Percentiles rank a stretch among this genome's conserved stretches.
Evolutionary conservation across 768 basidiomycete species (phyloP).

Genomic region (Collybia sordida): DNA sequence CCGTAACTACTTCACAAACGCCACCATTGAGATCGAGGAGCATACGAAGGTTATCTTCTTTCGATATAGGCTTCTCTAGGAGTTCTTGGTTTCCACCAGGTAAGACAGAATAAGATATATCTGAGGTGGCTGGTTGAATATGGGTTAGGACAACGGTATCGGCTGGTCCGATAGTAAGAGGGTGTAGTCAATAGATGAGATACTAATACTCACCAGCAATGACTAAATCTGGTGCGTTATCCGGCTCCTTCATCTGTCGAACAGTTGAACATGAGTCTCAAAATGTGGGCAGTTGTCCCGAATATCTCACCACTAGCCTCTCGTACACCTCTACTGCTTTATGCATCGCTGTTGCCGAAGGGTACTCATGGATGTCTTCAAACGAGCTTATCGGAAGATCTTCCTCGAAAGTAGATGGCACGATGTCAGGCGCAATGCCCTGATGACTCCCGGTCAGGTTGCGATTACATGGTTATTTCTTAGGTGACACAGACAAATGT

Average conservation of each 20-base stretch:
- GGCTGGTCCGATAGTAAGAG: slow-evolving; percentile 44
- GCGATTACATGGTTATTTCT: too few species aligned
- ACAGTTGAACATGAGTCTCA: background rate
- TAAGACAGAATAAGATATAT: slow-evolving; percentile 52
- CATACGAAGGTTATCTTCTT: slow-evolving; percentile 85
- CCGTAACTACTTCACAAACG: slow-evolving; percentile 91
- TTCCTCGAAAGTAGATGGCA: slow-evolving; percentile 68
- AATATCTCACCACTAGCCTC: slow-evolving; percentile 61
- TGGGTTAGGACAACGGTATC: slow-evolving; percentile 95
- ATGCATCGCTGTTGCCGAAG: slow-evolving; percentile 71
- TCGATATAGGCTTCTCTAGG: slow-evolving; percentile 83
- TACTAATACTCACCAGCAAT: slow-evolving; percentile 55
- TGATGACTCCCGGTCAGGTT: slow-evolving; percentile 9
- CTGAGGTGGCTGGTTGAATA: slow-evolving; percentile 58
- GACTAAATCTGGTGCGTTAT: slow-evolving; percentile 77
- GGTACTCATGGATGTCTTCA: slow-evolving; percentile 70
- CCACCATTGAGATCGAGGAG: slow-evolving; percentile 83
- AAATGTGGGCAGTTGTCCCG: background rate
- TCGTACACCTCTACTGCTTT: slow-evolving; percentile 89
- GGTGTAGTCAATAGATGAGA: background rate
- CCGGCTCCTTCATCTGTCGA: slow-evolving; percentile 49
- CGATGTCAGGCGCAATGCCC: slow-evolving; percentile 42
- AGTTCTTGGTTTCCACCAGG: slow-evolving; percentile 64
- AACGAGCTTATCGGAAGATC: slow-evolving; percentile 68
- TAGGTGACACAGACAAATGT: slow-evolving; percentile 58